Base-by-base conservation (phyloP, 2,329 filamentous ascomycete genomes). In the Ophiostoma perfectum region DNA sequence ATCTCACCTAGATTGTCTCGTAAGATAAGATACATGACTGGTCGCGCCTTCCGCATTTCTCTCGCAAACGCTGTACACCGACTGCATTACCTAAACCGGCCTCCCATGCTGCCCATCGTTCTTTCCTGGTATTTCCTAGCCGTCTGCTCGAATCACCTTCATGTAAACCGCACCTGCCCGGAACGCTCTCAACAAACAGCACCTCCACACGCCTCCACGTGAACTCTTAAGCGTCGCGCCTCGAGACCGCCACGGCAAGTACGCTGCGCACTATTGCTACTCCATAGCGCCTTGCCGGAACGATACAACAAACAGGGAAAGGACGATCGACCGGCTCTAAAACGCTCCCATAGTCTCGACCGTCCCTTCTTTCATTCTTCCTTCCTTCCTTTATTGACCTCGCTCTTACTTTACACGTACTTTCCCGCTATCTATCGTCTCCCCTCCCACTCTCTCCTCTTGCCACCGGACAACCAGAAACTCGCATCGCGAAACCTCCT, bases 131-230 rank as follows among this genome's bases (percentile, higher is more conserved):
- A 27, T 27, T 27, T 27, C 27, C 27, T 27, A 27, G 42, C 14
- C 42, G 42, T 45, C 3, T 45, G 42, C 42, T 45, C 14, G 42
- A 45, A 12, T 12, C 9, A 11, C 5, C 42, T 12, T 45, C 42
- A 8, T 45, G 27, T 27, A 27, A 27, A 11, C 9, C 1, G 49
- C 27, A 52, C 8, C 47, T 52, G n/a, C 8, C 9, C 14, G 41
- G 41, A 39, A 58, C 41, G 60, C 66, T n/a, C 49, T 52, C 66
- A 69, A 42, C 66, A 69, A 69, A 65, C 68, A 45, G 63, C 65
- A 60, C 47, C 16, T 60, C 65, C 47, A 52, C 65, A 67, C 47
- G 52, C 42, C 60, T 67, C 65, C 68, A 69, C 68, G 68, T 69
- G 68, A 69, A 67, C 62, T 65, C 45, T 16, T 2, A 27, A 27